Evolutionary conservation across 352 stramenopile genomes (phyloP).

Genomic region (Peronosclerospora sorghi): DNA sequence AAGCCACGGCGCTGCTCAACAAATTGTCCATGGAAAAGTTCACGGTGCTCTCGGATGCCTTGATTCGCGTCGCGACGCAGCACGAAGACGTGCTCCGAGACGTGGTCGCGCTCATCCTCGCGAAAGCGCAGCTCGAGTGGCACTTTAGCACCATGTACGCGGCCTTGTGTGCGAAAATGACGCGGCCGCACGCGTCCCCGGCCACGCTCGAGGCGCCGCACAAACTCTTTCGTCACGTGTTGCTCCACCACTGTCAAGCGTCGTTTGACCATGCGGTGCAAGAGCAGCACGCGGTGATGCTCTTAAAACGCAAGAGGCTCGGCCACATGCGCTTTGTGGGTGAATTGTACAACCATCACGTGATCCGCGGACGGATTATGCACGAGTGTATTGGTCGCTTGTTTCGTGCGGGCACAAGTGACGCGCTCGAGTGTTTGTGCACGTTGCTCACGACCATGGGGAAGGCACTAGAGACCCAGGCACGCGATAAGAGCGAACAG

Average conservation of each 20-base stretch:
- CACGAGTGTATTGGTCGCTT: constrained; percentile 81
- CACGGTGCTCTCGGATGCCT: constrained; percentile 87
- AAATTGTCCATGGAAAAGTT: constrained; percentile 97
- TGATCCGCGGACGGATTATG: constrained; percentile 93
- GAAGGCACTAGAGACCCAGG: constrained; percentile 68
- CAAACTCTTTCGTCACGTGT: constrained; percentile 91
- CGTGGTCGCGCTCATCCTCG: constrained; percentile 90
- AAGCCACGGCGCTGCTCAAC: constrained; percentile 91
- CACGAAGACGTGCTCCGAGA: too few species aligned
- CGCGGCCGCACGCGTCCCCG: constrained; percentile 71
- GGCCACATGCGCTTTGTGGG: constrained; percentile 95
- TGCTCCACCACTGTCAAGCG: constrained; percentile 88
- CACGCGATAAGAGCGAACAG: constrained; percentile 33
- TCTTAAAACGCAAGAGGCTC: constrained; percentile 73
- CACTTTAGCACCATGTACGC: constrained; percentile 96
- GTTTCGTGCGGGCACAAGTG: constrained; percentile 88
- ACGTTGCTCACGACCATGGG: constrained; percentile 92
- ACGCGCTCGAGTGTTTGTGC: constrained; percentile 92
- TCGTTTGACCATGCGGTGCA: constrained; percentile 86
- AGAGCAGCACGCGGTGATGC: constrained; percentile 61
- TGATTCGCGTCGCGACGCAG: too few species aligned
- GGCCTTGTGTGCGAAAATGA: constrained; percentile 88
- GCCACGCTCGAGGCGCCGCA: constrained; percentile 59
- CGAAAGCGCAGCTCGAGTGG: constrained; percentile 93
- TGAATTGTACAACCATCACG: constrained; percentile 92